A percentile compares a stretch with the other conserved stretches of the same genome.
phyloP scores from a whole-genome alignment of 345 rosid genomes.

The Eucalyptus decipiens region DNA sequence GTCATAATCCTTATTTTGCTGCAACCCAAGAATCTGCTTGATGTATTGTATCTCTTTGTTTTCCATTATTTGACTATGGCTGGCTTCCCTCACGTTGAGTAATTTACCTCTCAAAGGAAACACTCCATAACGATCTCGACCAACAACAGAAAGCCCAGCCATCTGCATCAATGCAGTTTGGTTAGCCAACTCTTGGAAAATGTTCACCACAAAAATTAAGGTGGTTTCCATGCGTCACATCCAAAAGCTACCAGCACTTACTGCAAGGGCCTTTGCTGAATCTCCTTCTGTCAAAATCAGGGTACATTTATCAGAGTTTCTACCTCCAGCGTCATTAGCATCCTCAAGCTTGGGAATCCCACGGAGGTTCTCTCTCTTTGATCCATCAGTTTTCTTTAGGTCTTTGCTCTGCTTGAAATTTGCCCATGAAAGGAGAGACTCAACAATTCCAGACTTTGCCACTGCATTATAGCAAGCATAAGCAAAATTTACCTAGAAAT shows the following conservation, averaged over 20 bases:
- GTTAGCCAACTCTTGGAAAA: background rate
- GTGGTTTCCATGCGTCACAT: background rate
- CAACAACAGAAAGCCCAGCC: constrained; percentile 61
- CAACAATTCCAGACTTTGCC: constrained; percentile 71
- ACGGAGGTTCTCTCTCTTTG: constrained; percentile 46
- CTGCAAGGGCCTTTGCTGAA: constrained; percentile 95
- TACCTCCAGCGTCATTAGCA: constrained; percentile 90
- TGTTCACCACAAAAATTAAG: background rate
- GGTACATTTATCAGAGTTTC: constrained; percentile 63
- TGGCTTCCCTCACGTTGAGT: constrained; percentile 95
- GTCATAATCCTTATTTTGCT: constrained; percentile 66
- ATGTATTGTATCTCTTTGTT: constrained; percentile 77
- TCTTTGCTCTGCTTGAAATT: constrained; percentile 78
- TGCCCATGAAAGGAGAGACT: constrained; percentile 85
- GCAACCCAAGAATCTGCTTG: constrained; percentile 92
- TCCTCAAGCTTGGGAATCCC: constrained; percentile 79
- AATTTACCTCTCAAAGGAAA: constrained; percentile 92
- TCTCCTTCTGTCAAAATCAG: constrained; percentile 98
- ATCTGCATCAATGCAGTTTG: constrained; percentile 20
- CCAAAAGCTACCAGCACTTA: constrained; percentile 17
- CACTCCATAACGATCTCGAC: constrained; percentile 68
- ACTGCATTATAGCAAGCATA: constrained; percentile 26
- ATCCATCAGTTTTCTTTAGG: constrained; percentile 85
- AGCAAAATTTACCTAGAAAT: background rate
- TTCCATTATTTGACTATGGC: constrained; percentile 62